Conservation (phyloP, 1,284 basidiomycete genomes). For the Fistulinella staudtii region DNA sequence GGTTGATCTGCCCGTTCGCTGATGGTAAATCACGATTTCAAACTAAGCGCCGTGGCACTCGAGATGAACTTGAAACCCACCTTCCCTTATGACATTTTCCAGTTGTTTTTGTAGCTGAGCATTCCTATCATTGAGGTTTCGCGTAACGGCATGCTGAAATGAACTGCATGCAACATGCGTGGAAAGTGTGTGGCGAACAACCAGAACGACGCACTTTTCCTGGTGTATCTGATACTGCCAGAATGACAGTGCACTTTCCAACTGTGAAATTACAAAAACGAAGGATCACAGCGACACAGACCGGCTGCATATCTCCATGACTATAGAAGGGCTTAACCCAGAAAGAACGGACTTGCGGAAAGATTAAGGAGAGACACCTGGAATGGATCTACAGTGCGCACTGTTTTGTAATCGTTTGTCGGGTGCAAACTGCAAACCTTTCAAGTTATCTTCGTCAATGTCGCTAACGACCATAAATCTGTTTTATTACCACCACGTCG, state of each 20-base stretch:
- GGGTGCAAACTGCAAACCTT: constrained; percentile 77
- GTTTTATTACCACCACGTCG: constrained; percentile 66
- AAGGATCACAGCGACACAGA: constrained; percentile 26
- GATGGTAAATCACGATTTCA: constrained; percentile 4
- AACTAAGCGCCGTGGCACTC: too few species aligned
- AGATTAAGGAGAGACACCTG: constrained; percentile 8
- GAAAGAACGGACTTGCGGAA: constrained; percentile 71
- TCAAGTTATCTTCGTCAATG: constrained; percentile 7
- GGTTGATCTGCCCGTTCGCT: constrained; percentile 76
- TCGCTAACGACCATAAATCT: not conserved
- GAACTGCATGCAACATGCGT: constrained; percentile 43
- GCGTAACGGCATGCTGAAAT: constrained; percentile 75
- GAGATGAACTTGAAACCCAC: constrained; percentile 39
- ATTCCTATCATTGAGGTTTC: constrained; percentile 75
- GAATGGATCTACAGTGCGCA: constrained; percentile 41
- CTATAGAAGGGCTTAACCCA: constrained; percentile 65
- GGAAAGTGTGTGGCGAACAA: not conserved
- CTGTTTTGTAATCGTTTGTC: constrained; percentile 83
- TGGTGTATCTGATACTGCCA: constrained; percentile 87
- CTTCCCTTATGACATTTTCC: constrained; percentile 77
- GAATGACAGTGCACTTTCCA: constrained; percentile 69
- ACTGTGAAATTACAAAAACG: constrained; percentile 9
- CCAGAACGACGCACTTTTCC: constrained; percentile 53
- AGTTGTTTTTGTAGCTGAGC: constrained; percentile 76
- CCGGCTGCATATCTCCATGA: constrained; percentile 79